Evolutionary conservation across 495 filamentous ascomycete species (phyloP), one percentile per base, ranked within the genome.

Genomic region (Hyaloscypha finlandica): DNA sequence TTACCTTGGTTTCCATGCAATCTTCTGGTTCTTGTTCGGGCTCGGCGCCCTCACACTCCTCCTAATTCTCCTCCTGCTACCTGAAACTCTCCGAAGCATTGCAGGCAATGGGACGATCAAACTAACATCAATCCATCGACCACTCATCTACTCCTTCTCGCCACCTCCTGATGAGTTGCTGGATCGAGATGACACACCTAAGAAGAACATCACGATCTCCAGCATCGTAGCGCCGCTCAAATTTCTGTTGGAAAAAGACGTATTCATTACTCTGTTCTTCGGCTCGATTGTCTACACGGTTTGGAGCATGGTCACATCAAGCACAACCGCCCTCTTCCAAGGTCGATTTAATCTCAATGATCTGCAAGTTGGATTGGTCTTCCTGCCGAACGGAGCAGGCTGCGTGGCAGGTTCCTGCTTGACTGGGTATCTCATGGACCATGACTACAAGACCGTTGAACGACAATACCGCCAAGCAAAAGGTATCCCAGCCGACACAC

Each of bases 371-470:
- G 89, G 88, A 2, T 77, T 90, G 1, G 85, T 81, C 60, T 87
- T 81, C 59, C 73, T 89, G 0, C 84, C 85, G 0, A 81, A 86
- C 61, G 89, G 89, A 16, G 78, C 88, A 48, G 89, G 89, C 37
- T 89, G 87, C 48, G 85, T 85, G 32, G 76, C 91, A 35, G 85
- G 88, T 9, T 87, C 88, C 30, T 79, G 90, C 19, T 72, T 84
- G 39, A 84, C 88, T 56, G 90, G 90, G 48, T 80, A 82, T 1
- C 83, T 84, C 67, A 72, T 85, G 56, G 81, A 87, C 71, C 78
- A 76, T 68, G 83, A 86, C 66, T 87, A 83, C 69, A 70, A 74
- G 1, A 77, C 75, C 16, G 76, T 74, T 33, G 77, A 83, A 16
- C 19, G 20, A 19, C 20, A 52, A 16, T 70, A 70, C 59, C 57